Evolutionary conservation across 192 early-diverging fungal genomes (phyloP).

Genomic region (Podila horticola): DNA sequence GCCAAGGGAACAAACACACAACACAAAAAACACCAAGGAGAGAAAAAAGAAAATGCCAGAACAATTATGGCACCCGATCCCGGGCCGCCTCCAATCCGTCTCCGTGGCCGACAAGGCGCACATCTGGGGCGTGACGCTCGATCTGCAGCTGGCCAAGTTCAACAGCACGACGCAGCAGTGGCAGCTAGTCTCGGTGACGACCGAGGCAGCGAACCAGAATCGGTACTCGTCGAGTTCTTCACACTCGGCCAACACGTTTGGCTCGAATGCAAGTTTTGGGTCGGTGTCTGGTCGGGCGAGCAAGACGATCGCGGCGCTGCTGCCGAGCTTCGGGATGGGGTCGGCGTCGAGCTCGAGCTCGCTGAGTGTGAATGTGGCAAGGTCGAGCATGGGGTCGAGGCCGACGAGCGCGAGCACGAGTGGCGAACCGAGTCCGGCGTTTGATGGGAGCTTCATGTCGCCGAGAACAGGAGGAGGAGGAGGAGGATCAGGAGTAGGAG

Average conservation of each 20-base stretch:
- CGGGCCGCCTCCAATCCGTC: slow-evolving; percentile 44
- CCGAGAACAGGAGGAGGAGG: not conserved
- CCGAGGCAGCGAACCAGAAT: slow-evolving; percentile 9
- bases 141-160: slow-evolving; percentile 38
- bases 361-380: not conserved
- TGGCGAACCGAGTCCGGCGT: not conserved
- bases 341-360: not conserved
- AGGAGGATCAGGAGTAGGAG: not conserved
- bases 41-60: not conserved
- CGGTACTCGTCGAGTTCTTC: slow-evolving; percentile 14
- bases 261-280: not conserved
- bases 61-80: slow-evolving; percentile 29
- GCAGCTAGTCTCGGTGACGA: slow-evolving; percentile 36
- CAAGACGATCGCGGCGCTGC: not conserved
- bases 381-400: not conserved
- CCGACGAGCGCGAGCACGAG: too few species aligned
- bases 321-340: not conserved
- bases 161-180: slow-evolving; percentile 19
- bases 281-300: not conserved
- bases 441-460: not conserved
- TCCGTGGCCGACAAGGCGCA: slow-evolving; percentile 30
- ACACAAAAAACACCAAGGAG: not conserved
- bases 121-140: slow-evolving; percentile 50
- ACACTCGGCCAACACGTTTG: not conserved
- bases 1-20: not conserved